Evolutionary conservation across 164 flowering plant species (phyloP).

Genomic region (Magnolia officinalis): DNA sequence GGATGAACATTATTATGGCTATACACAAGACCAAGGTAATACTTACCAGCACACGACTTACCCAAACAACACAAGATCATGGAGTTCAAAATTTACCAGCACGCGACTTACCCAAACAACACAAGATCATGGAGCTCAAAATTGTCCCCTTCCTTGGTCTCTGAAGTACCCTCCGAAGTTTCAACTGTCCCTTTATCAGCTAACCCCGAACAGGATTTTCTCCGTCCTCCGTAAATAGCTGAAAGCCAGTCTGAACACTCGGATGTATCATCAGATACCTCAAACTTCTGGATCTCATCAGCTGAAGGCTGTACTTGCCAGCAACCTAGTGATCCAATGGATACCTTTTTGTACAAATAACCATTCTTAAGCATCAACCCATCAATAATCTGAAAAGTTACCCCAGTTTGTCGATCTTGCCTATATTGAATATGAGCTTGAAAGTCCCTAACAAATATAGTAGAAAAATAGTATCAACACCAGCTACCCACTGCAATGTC

Average conservation of each 20-base stretch:
- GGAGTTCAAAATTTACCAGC: too few species aligned
- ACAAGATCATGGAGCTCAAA: slow-evolving; percentile 74
- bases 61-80: too few species aligned
- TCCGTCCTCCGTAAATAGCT: slow-evolving; percentile 62
- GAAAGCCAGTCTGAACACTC: slow-evolving; percentile 70
- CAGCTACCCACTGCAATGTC: not conserved
- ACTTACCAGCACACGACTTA: slow-evolving; percentile 21
- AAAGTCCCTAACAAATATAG: slow-evolving; percentile 49
- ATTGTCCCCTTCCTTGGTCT: slow-evolving; percentile 17
- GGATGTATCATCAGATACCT: slow-evolving; percentile 40
- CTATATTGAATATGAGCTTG: slow-evolving; percentile 62
- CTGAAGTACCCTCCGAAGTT: slow-evolving; percentile 15
- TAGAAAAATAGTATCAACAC: slow-evolving; percentile 9
- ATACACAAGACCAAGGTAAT: not conserved
- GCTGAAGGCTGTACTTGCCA: slow-evolving; percentile 62
- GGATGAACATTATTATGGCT: not conserved
- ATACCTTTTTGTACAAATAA: slow-evolving; percentile 69
- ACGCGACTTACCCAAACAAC: too few species aligned
- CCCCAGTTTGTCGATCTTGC: slow-evolving; percentile 72
- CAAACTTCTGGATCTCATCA: slow-evolving; percentile 73
- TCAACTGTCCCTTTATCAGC: slow-evolving; percentile 22
- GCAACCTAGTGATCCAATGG: slow-evolving; percentile 66
- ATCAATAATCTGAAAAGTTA: slow-evolving; percentile 60
- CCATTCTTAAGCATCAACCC: slow-evolving; percentile 92
- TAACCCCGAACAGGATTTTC: slow-evolving; percentile 21